Evolutionary conservation across 2,329 filamentous ascomycete species (phyloP).

Genomic region (Talaromyces rugulosus): DNA sequence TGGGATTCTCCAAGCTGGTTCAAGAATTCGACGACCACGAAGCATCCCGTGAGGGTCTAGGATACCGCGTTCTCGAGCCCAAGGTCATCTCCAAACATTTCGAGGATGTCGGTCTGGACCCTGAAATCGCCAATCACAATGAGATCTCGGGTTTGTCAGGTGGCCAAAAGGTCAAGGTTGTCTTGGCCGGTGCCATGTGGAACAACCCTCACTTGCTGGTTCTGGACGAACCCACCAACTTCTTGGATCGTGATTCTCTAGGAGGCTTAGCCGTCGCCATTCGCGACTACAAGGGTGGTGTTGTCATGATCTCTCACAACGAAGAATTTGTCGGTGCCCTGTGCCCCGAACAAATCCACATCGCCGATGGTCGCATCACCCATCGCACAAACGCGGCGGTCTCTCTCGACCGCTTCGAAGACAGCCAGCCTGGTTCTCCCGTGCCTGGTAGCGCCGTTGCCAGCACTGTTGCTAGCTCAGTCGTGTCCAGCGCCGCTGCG

Average conservation of each 20-base stretch:
- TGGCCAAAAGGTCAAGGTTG: constrained; percentile 98
- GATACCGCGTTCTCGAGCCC: constrained; percentile 88
- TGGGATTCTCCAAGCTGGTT: constrained; percentile 87
- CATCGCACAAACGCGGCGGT: constrained; percentile 75
- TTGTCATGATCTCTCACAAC: constrained; percentile 99
- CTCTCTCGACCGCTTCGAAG: constrained; percentile 80
- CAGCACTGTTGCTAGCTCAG: constrained; percentile 55
- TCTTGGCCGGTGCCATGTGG: constrained; percentile 94
- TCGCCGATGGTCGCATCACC: constrained; percentile 80
- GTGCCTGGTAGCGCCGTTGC: constrained; percentile 8
- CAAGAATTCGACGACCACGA: constrained; percentile 99
- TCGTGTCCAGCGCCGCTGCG: constrained; percentile 56
- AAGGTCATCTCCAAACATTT: constrained; percentile 97
- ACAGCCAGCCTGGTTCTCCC: constrained; percentile 58
- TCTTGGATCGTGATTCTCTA: constrained; percentile 95
- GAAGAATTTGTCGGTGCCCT: constrained; percentile 97
- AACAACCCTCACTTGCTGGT: constrained; percentile 98
- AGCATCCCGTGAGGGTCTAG: constrained; percentile 94
- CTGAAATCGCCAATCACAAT: constrained; percentile 98
- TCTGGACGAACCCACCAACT: constrained; percentile 98
- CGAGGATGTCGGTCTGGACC: constrained; percentile 91
- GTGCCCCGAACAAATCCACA: constrained; percentile 94
- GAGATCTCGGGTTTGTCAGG: constrained; percentile 93
- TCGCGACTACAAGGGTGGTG: constrained; percentile 94
- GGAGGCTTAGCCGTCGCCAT: constrained; percentile 97